Conservation (phyloP, 179 eudicot species). For the Amaranthus tricolor region DNA sequence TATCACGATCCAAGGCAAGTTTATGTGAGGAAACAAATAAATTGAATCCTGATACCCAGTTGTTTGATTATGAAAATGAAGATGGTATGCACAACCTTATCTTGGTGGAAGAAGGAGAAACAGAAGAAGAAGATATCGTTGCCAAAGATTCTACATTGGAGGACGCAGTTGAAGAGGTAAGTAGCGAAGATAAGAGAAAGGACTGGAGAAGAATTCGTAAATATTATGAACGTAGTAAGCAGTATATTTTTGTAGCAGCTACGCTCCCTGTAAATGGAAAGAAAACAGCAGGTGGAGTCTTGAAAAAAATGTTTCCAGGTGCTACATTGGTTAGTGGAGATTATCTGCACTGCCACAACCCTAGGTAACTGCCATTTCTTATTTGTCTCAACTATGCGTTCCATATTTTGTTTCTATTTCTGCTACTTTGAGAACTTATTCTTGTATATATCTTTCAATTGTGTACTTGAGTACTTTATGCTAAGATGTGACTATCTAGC, state of each 20-base stretch:
- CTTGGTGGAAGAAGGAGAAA: neutral
- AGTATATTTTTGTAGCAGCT: constrained; percentile 90
- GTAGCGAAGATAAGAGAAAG: constrained; percentile 34
- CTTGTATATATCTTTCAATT: neutral
- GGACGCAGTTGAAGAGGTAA: constrained; percentile 25
- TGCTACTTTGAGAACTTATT: neutral
- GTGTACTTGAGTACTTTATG: neutral
- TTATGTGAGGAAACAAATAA: constrained; percentile 27
- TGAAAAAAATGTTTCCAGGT: constrained; percentile 81
- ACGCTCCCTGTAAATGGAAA: constrained; percentile 93
- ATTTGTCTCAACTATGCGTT: constrained; percentile 5
- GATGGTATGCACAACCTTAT: constrained; percentile 27
- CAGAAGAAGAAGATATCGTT: constrained; percentile 33
- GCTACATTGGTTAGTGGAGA: constrained; percentile 88
- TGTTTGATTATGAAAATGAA: constrained; percentile 40
- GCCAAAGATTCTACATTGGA: constrained; percentile 31
- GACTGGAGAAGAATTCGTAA: constrained; percentile 84
- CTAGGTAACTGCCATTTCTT: constrained; percentile 49
- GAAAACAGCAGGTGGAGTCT: constrained; percentile 82
- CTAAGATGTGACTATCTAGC: neutral
- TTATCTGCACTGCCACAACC: constrained; percentile 83
- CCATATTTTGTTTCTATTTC: neutral
- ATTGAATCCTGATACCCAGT: constrained; percentile 27
- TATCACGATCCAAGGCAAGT: constrained; percentile 47
- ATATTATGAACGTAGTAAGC: constrained; percentile 75